A percentile compares a stretch with the other conserved stretches of the same genome.
Evolutionary conservation across 78 protist genomes (phyloP).

Genomic region (Speleostelium caveatum): DNA sequence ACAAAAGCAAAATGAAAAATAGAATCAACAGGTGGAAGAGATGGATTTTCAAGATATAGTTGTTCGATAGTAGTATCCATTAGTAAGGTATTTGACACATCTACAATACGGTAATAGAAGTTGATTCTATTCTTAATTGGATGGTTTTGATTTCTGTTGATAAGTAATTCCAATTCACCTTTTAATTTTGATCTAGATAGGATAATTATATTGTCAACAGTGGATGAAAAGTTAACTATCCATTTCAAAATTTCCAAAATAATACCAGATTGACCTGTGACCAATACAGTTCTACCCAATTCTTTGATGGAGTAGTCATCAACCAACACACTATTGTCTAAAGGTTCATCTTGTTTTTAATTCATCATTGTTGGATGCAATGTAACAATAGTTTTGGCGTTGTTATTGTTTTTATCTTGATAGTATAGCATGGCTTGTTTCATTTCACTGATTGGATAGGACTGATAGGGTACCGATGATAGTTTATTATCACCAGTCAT

Average conservation of each 20-base stretch:
- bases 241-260: conserved; percentile 3
- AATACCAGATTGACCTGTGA: conserved; percentile 25
- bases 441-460: too few species aligned
- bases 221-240: neutral
- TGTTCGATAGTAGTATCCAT: neutral
- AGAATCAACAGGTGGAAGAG: neutral
- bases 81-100: neutral
- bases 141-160: neutral
- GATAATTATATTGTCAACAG: neutral
- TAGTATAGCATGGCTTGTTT: neutral
- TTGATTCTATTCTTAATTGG: too few species aligned
- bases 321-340: neutral
- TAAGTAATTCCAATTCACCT: neutral
- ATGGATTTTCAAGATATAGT: neutral
- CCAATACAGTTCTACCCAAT: neutral
- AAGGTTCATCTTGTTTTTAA: neutral
- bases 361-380: conserved; percentile 8
- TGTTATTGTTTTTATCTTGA: neutral
- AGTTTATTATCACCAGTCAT: conserved; percentile 15
- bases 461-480: neutral
- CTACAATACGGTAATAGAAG: neutral
- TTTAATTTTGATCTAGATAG: neutral
- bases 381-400: neutral
- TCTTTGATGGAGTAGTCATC: neutral
- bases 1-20: conserved; percentile 2